Evolutionary conservation across 2,329 filamentous ascomycete species (phyloP).

Genomic region (Lomentospora prolificans): DNA sequence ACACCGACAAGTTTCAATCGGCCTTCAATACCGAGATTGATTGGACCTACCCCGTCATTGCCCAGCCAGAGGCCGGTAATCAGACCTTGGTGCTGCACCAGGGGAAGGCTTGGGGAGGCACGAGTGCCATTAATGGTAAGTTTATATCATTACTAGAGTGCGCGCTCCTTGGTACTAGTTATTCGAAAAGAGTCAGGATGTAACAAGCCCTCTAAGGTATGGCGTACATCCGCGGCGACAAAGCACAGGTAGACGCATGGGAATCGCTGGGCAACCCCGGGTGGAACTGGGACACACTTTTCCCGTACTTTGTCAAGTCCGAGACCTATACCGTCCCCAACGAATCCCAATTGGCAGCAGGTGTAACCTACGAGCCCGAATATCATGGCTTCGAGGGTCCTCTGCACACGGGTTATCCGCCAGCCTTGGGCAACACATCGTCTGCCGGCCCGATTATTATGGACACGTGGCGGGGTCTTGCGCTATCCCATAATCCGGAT

Average conservation of each 20-base stretch:
- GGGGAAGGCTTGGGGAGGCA: slow-evolving; percentile 29
- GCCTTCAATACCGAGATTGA: slow-evolving; percentile 21
- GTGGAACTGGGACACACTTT: slow-evolving; percentile 27
- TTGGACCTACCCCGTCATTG: slow-evolving; percentile 23
- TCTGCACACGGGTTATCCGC: slow-evolving; percentile 22
- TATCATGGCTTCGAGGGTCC: slow-evolving; percentile 21
- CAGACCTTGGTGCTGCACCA: slow-evolving; percentile 22
- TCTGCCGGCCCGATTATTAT: slow-evolving; percentile 19
- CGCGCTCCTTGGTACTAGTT: no score
- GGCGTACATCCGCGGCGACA: slow-evolving; percentile 34
- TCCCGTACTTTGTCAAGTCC: slow-evolving; percentile 19
- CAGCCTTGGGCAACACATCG: slow-evolving; percentile 27
- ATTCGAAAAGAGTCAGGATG: no score
- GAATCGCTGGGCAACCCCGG: slow-evolving; percentile 24
- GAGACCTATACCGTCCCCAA: slow-evolving; percentile 17
- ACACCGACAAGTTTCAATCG: slow-evolving; percentile 17
- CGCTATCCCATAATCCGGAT: slow-evolving; percentile 27
- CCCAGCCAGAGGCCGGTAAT: slow-evolving; percentile 21
- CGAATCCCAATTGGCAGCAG: slow-evolving; percentile 21
- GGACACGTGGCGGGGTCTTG: slow-evolving; percentile 27
- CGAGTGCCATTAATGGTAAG: slow-evolving; percentile 29
- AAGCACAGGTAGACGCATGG: slow-evolving; percentile 29
- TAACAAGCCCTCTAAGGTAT: slow-evolving; percentile 26
- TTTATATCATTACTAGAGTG: no score
- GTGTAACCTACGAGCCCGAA: slow-evolving; percentile 21